Evolutionary conservation across 1,284 basidiomycete genomes (phyloP).

Genomic region (Tranzscheliella williamsii): DNA sequence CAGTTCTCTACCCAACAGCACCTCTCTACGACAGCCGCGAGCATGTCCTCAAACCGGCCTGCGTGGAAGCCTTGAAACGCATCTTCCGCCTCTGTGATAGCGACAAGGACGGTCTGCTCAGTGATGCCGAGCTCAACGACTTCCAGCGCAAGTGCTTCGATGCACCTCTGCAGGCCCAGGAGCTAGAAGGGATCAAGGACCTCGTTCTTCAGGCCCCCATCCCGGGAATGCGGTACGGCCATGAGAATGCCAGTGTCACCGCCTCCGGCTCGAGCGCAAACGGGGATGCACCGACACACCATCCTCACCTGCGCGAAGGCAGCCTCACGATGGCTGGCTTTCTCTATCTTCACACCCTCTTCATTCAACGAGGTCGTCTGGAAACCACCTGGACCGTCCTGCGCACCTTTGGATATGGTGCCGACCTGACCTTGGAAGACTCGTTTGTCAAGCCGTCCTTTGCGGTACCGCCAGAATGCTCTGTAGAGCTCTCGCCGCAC

Average conservation of each 20-base stretch:
- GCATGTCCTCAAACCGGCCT: slow-evolving; percentile 82
- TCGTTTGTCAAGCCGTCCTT: slow-evolving; percentile 67
- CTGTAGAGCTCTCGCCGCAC: slow-evolving; percentile 86
- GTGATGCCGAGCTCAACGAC: slow-evolving; percentile 88
- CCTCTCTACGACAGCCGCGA: slow-evolving; percentile 95
- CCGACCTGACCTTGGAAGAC: slow-evolving; percentile 75
- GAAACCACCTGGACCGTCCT: slow-evolving; percentile 99
- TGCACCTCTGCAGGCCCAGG: slow-evolving; percentile 84
- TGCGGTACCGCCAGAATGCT: slow-evolving; percentile 88
- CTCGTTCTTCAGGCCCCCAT: slow-evolving; percentile 47
- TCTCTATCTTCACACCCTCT: slow-evolving; percentile 91
- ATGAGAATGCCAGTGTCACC: slow-evolving; percentile 34
- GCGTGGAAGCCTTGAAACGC: slow-evolving; percentile 80
- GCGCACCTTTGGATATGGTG: slow-evolving; percentile 91
- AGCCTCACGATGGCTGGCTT: slow-evolving; percentile 91
- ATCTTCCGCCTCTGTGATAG: slow-evolving; percentile 96
- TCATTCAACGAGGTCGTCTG: slow-evolving; percentile 91
- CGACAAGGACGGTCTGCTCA: slow-evolving; percentile 90
- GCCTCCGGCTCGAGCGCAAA: slow-evolving; percentile 36
- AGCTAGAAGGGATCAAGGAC: slow-evolving; percentile 71
- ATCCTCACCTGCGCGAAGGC: slow-evolving; percentile 62
- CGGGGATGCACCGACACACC: slow-evolving; percentile 23
- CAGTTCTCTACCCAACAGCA: slow-evolving; percentile 93
- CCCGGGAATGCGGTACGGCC: slow-evolving; percentile 29
- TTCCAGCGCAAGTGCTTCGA: slow-evolving; percentile 97